Evolutionary conservation across 768 basidiomycete genomes (phyloP).

Genomic region (Phylloporus rhodoxanthus): DNA sequence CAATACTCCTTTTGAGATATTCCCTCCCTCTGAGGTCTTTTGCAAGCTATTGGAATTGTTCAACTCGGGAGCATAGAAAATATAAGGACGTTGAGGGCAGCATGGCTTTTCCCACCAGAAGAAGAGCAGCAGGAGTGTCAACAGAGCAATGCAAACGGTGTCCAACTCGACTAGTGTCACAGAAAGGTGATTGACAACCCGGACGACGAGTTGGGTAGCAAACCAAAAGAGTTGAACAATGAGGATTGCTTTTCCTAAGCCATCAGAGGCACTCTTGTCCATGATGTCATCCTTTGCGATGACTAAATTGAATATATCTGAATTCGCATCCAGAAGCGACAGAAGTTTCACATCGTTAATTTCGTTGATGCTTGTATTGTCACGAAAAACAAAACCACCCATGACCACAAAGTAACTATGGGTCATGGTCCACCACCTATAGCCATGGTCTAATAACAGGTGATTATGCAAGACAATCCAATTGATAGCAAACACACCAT

Average conservation of each 20-base stretch:
- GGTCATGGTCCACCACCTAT: neutral
- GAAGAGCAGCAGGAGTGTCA: neutral
- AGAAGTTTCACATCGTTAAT: neutral
- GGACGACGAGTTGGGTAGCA: neutral
- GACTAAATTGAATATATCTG: neutral
- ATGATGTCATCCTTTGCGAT: neutral
- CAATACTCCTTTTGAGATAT: neutral
- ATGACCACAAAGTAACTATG: neutral
- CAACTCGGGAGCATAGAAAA: neutral
- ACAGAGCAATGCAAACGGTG: neutral
- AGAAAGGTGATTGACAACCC: neutral
- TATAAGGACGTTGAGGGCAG: neutral
- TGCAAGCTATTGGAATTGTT: neutral
- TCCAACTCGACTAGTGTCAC: neutral
- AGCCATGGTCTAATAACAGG: neutral
- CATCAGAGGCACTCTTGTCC: neutral
- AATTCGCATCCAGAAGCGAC: neutral
- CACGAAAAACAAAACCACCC: neutral
- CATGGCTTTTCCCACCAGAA: constrained; percentile 1
- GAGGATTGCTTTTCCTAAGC: neutral
- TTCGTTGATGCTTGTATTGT: neutral
- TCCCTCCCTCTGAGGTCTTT: neutral
- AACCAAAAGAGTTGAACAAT: neutral
- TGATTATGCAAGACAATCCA: neutral
- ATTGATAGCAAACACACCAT: neutral